Evolutionary conservation across 2,329 filamentous ascomycete genomes (phyloP).

Genomic region (Fusarium bactridioides): DNA sequence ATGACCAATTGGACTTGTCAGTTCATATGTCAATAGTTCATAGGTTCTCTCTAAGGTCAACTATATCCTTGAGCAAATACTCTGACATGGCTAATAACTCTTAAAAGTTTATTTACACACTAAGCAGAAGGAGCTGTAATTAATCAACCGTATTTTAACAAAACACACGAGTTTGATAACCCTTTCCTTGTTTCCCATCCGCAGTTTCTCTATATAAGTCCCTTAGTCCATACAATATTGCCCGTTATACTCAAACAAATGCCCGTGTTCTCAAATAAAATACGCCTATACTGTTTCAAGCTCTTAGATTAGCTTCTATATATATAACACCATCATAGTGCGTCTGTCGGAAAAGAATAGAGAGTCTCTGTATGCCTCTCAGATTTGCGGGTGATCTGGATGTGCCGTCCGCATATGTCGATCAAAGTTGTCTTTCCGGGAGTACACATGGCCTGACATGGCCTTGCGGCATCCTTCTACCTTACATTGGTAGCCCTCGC

Average conservation of each 20-base stretch:
- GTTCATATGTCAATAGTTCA: neutral
- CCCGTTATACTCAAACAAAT: constrained; percentile 23
- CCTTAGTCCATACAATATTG: constrained; percentile 8
- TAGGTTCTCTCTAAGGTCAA: neutral
- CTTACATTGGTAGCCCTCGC: constrained; percentile 39
- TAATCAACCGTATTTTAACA: neutral
- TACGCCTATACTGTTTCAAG: constrained; percentile 9
- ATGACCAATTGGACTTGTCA: neutral
- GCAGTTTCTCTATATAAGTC: constrained; percentile 1
- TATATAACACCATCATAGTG: constrained; percentile 4
- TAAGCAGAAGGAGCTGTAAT: neutral
- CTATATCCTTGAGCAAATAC: neutral
- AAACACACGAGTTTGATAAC: neutral
- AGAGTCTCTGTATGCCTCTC: constrained; percentile 34
- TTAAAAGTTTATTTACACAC: neutral
- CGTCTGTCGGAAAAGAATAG: constrained; percentile 24
- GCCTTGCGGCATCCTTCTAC: constrained; percentile 42
- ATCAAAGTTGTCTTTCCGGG: constrained; percentile 42
- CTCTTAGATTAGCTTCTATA: constrained; percentile 10
- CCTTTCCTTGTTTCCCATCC: neutral
- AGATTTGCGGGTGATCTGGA: constrained; percentile 36
- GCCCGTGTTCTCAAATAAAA: constrained; percentile 1
- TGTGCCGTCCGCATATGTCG: constrained; percentile 42
- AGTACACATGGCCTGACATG: constrained; percentile 40
- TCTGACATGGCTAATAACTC: neutral